phyloP scores from a whole-genome alignment of 495 filamentous ascomycete genomes.

The Durotheca rogersii region DNA sequence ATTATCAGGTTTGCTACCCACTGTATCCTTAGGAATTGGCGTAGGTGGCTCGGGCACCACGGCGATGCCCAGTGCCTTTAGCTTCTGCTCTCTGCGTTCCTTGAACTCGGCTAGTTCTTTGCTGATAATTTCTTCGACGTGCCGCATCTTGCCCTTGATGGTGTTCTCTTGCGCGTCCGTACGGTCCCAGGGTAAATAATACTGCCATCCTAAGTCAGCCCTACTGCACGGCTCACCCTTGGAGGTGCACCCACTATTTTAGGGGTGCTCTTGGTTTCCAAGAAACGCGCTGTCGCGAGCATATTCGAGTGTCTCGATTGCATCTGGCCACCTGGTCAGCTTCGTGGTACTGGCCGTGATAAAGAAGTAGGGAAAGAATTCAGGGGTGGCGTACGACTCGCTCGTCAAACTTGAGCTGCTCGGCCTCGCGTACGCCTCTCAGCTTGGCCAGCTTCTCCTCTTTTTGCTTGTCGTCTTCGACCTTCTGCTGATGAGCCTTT shows the following conservation, averaged over 20 bases:
- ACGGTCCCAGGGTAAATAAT: slow-evolving; percentile 85
- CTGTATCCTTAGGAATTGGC: slow-evolving; percentile 33
- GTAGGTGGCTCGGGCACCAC: slow-evolving; percentile 27
- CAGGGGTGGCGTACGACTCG: slow-evolving; percentile 60
- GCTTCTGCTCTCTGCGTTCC: slow-evolving; percentile 36
- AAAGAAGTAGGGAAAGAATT: neutral
- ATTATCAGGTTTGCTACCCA: slow-evolving; percentile 50
- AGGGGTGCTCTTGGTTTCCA: slow-evolving; percentile 73
- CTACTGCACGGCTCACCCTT: slow-evolving; percentile 4
- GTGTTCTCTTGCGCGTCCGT: slow-evolving; percentile 51
- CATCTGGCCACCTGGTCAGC: slow-evolving; percentile 62
- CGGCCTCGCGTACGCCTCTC: slow-evolving; percentile 57
- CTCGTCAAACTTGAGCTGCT: slow-evolving; percentile 77
- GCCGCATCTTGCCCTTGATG: slow-evolving; percentile 49
- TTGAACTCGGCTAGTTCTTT: slow-evolving; percentile 48
- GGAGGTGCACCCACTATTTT: slow-evolving; percentile 62
- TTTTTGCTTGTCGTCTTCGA: slow-evolving; percentile 64
- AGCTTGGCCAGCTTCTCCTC: slow-evolving; percentile 62
- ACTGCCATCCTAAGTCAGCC: slow-evolving; percentile 55
- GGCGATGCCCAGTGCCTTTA: slow-evolving; percentile 34
- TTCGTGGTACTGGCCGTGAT: neutral
- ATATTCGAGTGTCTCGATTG: slow-evolving; percentile 70
- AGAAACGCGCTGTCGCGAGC: slow-evolving; percentile 69
- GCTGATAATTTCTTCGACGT: slow-evolving; percentile 48
- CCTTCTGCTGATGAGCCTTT: slow-evolving; percentile 72